Evolutionary conservation across 176 grass and related monocot species (phyloP).

Genomic region (Oryza officinalis): DNA sequence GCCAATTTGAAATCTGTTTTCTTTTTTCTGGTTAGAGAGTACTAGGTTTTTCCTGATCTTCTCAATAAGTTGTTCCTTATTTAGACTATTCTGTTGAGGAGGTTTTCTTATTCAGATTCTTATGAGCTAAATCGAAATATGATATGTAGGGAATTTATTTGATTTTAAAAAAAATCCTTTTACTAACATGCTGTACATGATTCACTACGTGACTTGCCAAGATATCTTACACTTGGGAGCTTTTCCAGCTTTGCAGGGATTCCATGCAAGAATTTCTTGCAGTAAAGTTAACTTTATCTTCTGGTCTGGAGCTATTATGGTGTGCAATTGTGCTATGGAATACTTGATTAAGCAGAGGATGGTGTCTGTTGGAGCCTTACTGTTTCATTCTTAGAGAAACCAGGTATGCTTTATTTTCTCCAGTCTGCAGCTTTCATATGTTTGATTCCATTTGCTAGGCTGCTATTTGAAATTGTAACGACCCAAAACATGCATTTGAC

Average conservation of each 20-base stretch:
- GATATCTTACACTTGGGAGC: constrained; percentile 9
- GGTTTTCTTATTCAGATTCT: constrained; percentile 5
- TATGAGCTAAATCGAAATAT: neutral
- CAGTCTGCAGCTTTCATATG: constrained; percentile 25
- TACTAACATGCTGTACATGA: constrained; percentile 5
- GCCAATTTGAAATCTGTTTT: constrained; percentile 2
- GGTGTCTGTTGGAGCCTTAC: constrained; percentile 2
- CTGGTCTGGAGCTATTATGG: neutral
- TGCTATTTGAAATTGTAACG: neutral
- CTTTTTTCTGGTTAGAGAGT: constrained; percentile 24
- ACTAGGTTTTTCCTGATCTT: neutral
- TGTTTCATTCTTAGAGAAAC: constrained; percentile 8
- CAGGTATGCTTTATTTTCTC: constrained; percentile 27
- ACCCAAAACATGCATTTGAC: constrained; percentile 19
- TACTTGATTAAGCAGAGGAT: constrained; percentile 6
- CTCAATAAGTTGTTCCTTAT: constrained; percentile 1
- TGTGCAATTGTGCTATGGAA: neutral
- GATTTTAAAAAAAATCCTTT: neutral
- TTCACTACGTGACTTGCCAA: neutral
- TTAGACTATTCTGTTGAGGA: constrained; percentile 17
- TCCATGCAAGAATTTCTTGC: constrained; percentile 5
- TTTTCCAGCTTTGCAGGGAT: constrained; percentile 11
- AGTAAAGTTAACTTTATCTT: neutral
- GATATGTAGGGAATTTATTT: neutral
- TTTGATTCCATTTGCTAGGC: constrained; percentile 1